Conservation (phyloP, 805 yeast genomes). For the Candida dajiaensis region DNA sequence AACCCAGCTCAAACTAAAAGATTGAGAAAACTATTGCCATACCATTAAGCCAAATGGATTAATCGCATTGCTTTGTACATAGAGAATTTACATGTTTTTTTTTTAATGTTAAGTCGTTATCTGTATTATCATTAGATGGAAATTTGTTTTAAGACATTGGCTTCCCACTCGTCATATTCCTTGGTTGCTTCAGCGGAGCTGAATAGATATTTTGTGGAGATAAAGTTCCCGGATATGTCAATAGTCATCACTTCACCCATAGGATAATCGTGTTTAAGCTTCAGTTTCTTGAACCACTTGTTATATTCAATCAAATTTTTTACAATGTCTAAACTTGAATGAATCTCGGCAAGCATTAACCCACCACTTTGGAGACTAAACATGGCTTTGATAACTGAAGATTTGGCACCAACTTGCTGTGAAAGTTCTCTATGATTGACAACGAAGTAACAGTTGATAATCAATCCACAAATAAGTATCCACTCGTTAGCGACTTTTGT, state of each 20-base stretch:
- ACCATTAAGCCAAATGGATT: conserved; percentile 8
- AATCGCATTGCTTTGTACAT: conserved; percentile 2
- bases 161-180: conserved; percentile 9
- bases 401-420: conserved; percentile 42
- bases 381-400: conserved; percentile 44
- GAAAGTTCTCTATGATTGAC: conserved; percentile 43
- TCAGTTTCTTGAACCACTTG: conserved; percentile 57
- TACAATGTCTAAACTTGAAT: conserved; percentile 47
- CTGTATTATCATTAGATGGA: background rate
- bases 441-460: conserved; percentile 51
- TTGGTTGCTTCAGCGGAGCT: conserved; percentile 26
- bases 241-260: conserved; percentile 21
- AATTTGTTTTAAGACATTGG: background rate
- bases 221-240: conserved; percentile 29
- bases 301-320: conserved; percentile 48
- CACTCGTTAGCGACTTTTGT: conserved; percentile 57
- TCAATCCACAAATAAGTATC: conserved; percentile 64
- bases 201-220: conserved; percentile 26
- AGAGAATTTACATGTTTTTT: background rate
- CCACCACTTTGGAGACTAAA: conserved; percentile 51
- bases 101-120: background rate
- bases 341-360: conserved; percentile 40
- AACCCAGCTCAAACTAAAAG: conserved; percentile 53
- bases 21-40: conserved; percentile 43
- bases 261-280: conserved; percentile 32